Evolutionary conservation across 371 early-diverging fungal species (phyloP).

Genomic region (Dichotomocladium elegans): DNA sequence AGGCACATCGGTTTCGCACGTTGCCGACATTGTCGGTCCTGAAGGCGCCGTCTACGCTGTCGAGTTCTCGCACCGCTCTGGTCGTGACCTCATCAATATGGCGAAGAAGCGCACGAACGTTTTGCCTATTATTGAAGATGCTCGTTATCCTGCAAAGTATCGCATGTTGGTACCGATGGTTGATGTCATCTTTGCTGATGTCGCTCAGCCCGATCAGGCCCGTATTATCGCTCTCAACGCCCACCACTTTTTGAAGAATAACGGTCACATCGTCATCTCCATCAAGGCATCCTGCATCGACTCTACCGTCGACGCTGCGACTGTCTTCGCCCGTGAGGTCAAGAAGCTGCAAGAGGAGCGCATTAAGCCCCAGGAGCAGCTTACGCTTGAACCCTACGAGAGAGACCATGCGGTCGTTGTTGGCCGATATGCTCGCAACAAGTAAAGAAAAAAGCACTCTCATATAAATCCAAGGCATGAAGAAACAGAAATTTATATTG

Average conservation of each 20-base stretch:
- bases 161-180: conserved; percentile 99
- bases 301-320: conserved; percentile 97
- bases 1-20: conserved; percentile 99
- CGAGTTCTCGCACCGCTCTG: conserved; percentile 99
- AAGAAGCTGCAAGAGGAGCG: conserved; percentile 98
- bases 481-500: too few relatives aligned
- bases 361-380: conserved; percentile 99
- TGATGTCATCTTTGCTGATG: conserved; percentile 99
- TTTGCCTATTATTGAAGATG: conserved; percentile 99
- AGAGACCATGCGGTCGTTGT: conserved; percentile 99
- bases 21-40: conserved; percentile 99
- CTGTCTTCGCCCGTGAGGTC: conserved; percentile 99
- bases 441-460: too few relatives aligned
- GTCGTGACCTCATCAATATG: conserved; percentile 99
- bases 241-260: conserved; percentile 98
- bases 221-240: conserved; percentile 99
- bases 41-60: conserved; percentile 99
- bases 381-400: conserved; percentile 99
- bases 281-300: conserved; percentile 99
- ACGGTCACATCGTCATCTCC: conserved; percentile 98
- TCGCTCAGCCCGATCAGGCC: conserved; percentile 99
- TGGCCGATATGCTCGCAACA: conserved; percentile 80
- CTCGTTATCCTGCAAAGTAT: conserved; percentile 99
- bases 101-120: conserved; percentile 99
- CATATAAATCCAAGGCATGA: too few relatives aligned